Evolutionary conservation across 495 filamentous ascomycete genomes (phyloP), one percentile per base, ranked within the genome.

Genomic region (Neurospora discreta): DNA sequence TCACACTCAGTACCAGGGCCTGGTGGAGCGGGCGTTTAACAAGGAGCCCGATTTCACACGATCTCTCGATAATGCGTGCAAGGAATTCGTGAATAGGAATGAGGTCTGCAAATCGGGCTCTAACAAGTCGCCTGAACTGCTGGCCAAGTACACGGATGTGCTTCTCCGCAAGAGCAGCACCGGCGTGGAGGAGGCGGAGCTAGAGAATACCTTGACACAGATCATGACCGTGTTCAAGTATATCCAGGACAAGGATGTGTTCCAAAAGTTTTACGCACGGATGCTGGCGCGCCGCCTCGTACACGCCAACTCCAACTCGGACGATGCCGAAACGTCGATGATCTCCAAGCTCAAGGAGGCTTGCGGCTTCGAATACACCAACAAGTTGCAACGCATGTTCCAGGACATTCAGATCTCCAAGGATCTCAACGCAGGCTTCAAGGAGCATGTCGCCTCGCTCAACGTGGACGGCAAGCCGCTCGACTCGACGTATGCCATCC

Each of bases 171-270:
- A 97, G 86, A 95, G 92, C 70, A 90, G 92, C 15, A 94, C 93
- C 77, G 90, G 92, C 72, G 90, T 92, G 11, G 95, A 98, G 79
- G 96, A 98, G 79, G 90, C 91, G 33, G 94, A 98, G 73, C 88
- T 98, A 69, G 95, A 99, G 81, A 89, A 90, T 73, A 93, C 92
- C 71, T 84, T 98, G 52, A 89, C 90, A n/a, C 92, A 98, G 78
- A 94, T 99, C 77, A 99, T 99, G 95, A 97, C 94, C 3, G 93
- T 98, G 43, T 99, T 99, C 89, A 99, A 99, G 82, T 99, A 98
- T 83, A 98, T 99, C 75, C 96, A 99, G 77, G 95, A 99, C 82
- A 98, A 98, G 83, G 95, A 99, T 80, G 95, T 99, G 8, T 99
- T 98, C 86, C 96, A 98, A 81, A 98, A 98, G 80, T 98, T 98